Evolutionary conservation across 1,284 basidiomycete species (phyloP), one percentile per base, ranked within the genome.

Genomic region (Rhodotorula sp.): DNA sequence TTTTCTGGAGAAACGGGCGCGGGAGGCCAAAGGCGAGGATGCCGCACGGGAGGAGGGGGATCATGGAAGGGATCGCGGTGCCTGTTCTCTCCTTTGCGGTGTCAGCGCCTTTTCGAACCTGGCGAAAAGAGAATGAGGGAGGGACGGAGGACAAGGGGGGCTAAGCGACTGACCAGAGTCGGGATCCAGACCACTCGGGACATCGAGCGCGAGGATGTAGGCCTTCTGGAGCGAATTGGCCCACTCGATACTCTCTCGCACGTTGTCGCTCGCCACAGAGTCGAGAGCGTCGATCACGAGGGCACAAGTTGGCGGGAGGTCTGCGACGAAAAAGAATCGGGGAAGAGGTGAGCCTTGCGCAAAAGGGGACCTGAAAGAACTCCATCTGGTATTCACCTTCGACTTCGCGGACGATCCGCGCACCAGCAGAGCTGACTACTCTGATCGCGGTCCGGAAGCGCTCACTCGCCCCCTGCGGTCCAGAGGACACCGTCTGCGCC

Each of bases 261-360:
- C 10, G 21, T 26, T 14, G 38, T 43, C 18, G 15, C 57, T 56
- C 1, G 61, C 28, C n/a, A 57, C 15, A 2, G 57, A 45, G 8
- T 45, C 60, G 43, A 71, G 59, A 7, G 72, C 72, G 38, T 74
- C 72, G 38, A 71, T 47, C 28, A 71, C 19, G 38, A 74, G 60
- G 63, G 67, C 57, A 62, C 50, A 69, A 18, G 54, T 49, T 4
- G 64, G 47, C 2, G 68, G 54, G 14, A 74, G 67, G 28, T 74
- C 72, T 67, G 62, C 55, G 49, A 34, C 14, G 8, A 5, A n/a
- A 12, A 34, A 31, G 21, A 15, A 26, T 28, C 28, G 10, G 10
- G 12, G 1, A 43, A 14, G 38, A 43, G 38, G 54, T 21, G 23
- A 28, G n/a, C 21, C 31, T 48, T 48, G n/a, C 7, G n/a, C 15